A percentile compares a stretch with the other conserved stretches of the same genome.
Evolutionary conservation across 805 yeast genomes (phyloP).

Genomic region (Tetrapisispora fleetii): DNA sequence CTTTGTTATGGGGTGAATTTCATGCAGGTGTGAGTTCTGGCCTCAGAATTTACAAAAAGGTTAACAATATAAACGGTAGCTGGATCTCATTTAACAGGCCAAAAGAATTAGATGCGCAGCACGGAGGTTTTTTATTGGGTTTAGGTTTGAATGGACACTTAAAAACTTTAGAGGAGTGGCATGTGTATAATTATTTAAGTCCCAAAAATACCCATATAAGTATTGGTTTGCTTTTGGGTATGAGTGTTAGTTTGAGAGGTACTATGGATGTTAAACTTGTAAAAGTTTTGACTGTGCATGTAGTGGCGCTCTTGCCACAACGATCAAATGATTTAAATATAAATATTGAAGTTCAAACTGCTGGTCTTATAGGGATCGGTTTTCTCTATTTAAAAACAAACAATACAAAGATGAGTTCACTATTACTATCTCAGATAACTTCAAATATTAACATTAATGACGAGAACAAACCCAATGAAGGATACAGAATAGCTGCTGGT

Average conservation of each 20-base stretch:
- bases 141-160: conserved; percentile 88
- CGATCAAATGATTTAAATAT: conserved; percentile 90
- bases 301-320: conserved; percentile 79
- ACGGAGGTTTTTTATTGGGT: conserved; percentile 91
- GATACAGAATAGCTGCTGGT: conserved; percentile 82
- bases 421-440: conserved; percentile 59
- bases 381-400: conserved; percentile 66
- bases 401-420: conserved; percentile 79
- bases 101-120: conserved; percentile 57
- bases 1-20: conserved; percentile 74
- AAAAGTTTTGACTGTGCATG: conserved; percentile 86
- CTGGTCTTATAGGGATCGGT: conserved; percentile 87
- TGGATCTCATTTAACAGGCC: conserved; percentile 91
- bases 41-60: conserved; percentile 55
- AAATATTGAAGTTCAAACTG: conserved; percentile 72
- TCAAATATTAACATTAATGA: conserved; percentile 44
- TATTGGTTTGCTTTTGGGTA: conserved; percentile 79
- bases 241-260: conserved; percentile 81
- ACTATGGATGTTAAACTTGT: conserved; percentile 80
- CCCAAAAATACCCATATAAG: conserved; percentile 81
- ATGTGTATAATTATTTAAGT: conserved; percentile 82
- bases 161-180: conserved; percentile 85
- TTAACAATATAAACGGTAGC: conserved; percentile 58
- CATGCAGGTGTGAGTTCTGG: conserved; percentile 91
- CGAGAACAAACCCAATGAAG: conserved; percentile 52